Evolutionary conservation across 2,329 filamentous ascomycete genomes (phyloP), one percentile per base, ranked within the genome.

Genomic region (Aspergillus viridinutans): DNA sequence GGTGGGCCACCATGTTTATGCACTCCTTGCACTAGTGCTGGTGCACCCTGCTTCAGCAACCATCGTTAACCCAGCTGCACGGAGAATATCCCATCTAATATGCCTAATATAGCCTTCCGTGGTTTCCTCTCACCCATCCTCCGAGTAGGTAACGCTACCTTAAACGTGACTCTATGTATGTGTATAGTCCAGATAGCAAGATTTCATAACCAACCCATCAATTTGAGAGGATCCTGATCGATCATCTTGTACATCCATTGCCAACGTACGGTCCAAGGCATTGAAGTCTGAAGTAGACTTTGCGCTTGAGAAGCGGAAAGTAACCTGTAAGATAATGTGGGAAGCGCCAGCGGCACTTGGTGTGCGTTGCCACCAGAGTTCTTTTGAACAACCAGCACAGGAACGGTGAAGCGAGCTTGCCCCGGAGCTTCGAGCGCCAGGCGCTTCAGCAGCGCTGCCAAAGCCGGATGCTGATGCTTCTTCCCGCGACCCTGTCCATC

Each of bases 211-310:
- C 64, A 67, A 50, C 65, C 64, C 71, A 74, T 73, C 43, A 69
- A 61, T 56, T 61, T 61, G 53, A 75, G 52, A 26, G 61, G 56
- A 50, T 72, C 65, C 23, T 58, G 62, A 57, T 76, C 73, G 58
- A 76, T 60, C 60, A 65, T 69, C 66, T 76, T 76, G 64, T 72
- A 77, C 62, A 64, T 69, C 68, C 74, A 74, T 55, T 75, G 67
- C 67, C 72, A 77, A n/a, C 61, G 61, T 6, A 76, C 47, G n/a
- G 38, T 64, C 65, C 67, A 70, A 32, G 21, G 54, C 23, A 32
- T 54, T 17, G 49, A 53, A 5, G 21, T 43, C 26, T 53, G 51
- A 26, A 52, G 40, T 32, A 64, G 35, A 5, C 56, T 51, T 20
- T 59, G 42, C 40, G 28, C 49, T 35, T 21, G 35, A 38, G 23